Evolutionary conservation across 495 filamentous ascomycete species (phyloP).

Genomic region (Talaromyces stipitatus): DNA sequence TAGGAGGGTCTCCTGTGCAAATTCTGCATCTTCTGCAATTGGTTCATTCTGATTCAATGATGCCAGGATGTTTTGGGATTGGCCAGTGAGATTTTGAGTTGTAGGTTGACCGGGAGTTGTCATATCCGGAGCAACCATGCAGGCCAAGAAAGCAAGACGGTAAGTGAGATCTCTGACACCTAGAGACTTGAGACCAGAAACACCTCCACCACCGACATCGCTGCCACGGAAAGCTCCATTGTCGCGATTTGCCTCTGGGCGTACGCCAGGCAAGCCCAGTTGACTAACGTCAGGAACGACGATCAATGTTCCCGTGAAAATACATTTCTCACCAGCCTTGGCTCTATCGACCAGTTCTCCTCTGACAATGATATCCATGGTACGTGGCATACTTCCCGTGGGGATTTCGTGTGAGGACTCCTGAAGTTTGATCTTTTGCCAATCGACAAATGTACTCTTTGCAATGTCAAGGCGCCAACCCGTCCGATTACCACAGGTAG

Average conservation of each 20-base stretch:
- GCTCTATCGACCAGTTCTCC: constrained; percentile 97
- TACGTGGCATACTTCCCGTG: constrained; percentile 96
- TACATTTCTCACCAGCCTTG: constrained; percentile 95
- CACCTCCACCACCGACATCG: constrained; percentile 75
- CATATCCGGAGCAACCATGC: constrained; percentile 92
- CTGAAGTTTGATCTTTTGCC: constrained; percentile 96
- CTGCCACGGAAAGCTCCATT: constrained; percentile 64
- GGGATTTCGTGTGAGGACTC: constrained; percentile 98
- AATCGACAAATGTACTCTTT: constrained; percentile 96
- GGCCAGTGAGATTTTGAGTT: constrained; percentile 59
- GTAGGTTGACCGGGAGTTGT: constrained; percentile 64
- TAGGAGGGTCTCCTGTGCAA: constrained; percentile 81
- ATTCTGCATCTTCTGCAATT: constrained; percentile 64
- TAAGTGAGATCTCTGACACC: constrained; percentile 96
- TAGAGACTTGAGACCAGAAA: constrained; percentile 82
- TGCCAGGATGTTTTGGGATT: constrained; percentile 71
- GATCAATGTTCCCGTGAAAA: constrained; percentile 94
- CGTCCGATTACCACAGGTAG: constrained; percentile 78
- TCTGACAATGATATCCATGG: constrained; percentile 95
- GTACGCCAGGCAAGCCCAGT: constrained; percentile 79
- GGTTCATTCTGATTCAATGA: constrained; percentile 66
- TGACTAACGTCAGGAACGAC: constrained; percentile 97
- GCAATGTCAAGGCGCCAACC: constrained; percentile 94
- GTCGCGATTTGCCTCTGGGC: constrained; percentile 80
- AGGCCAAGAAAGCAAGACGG: constrained; percentile 91